Percentiles rank a stretch among this genome's conserved stretches.
These are phyloP conservation scores for Penicillium sp. DNA, from an alignment of 2,329 filamentous ascomycete genomes.

Conservation along the genomic window DNA sequence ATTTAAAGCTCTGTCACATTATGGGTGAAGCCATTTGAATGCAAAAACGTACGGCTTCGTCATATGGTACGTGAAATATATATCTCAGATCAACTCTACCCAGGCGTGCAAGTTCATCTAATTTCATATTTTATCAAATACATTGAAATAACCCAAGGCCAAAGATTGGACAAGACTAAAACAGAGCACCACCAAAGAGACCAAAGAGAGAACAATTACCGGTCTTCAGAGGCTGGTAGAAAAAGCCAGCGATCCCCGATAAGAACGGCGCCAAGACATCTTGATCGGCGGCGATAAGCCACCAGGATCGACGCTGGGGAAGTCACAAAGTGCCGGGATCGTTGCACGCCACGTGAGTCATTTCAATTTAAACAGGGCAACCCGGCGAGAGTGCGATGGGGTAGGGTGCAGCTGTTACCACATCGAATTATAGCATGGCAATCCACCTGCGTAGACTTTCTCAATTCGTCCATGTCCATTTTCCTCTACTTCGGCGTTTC, in stretches of 20 bases:
- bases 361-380: not conserved
- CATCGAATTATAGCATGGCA: slow-evolving; percentile 1
- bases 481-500: slow-evolving; percentile 21
- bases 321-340: not conserved
- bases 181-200: not conserved
- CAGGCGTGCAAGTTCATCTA: too few relatives aligned
- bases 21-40: too few relatives aligned
- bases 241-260: too few relatives aligned
- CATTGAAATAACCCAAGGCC: not conserved
- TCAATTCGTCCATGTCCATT: slow-evolving; percentile 18
- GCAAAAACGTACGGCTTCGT: too few relatives aligned
- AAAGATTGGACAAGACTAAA: not conserved
- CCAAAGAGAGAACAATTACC: too few relatives aligned
- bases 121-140: too few relatives aligned
- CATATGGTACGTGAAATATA: not conserved
- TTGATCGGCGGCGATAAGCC: too few relatives aligned
- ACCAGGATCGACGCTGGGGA: not conserved
- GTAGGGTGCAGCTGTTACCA: not conserved
- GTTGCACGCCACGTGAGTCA: not conserved
- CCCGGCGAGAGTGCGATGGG: not conserved
- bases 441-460: slow-evolving; percentile 22
- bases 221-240: too few relatives aligned
- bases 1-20: too few relatives aligned
- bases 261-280: too few relatives aligned
- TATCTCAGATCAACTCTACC: not conserved